These are phyloP conservation scores for Talaromyces trachyspermus DNA, from an alignment of 495 filamentous ascomycete species.

Conservation along the genomic window DNA sequence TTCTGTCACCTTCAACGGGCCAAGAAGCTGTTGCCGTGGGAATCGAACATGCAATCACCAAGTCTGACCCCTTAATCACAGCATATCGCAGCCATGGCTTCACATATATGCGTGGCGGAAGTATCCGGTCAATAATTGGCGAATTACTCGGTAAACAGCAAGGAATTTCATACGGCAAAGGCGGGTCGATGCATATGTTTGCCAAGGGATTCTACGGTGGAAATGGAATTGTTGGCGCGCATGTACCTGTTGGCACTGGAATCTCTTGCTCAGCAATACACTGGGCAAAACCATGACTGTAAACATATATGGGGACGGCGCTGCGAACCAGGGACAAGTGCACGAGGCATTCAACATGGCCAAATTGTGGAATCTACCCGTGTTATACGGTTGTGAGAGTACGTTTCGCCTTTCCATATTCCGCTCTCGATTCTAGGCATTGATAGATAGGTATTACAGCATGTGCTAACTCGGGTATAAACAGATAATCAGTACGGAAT, in stretches of 20 bases:
- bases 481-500: constrained; percentile 9
- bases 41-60: constrained; percentile 9
- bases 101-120: constrained; percentile 4
- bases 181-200: constrained; percentile 6
- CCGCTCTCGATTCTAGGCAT: too few relatives aligned
- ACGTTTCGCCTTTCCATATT: not conserved
- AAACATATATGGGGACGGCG: constrained; percentile 3
- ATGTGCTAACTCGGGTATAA: too few relatives aligned
- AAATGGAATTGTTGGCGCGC: constrained; percentile 21
- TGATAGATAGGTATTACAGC: too few relatives aligned
- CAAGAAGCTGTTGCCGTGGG: constrained; percentile 13
- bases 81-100: constrained; percentile 7
- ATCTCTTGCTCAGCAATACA: not conserved
- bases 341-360: constrained; percentile 95
- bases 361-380: constrained; percentile 8
- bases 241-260: constrained; percentile 38
- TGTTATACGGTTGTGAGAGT: constrained; percentile 6
- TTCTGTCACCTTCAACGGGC: constrained; percentile 27
- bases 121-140: not conserved
- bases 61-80: constrained; percentile 4
- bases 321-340: constrained; percentile 93
- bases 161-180: constrained; percentile 5
- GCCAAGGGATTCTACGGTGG: constrained; percentile 4
- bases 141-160: constrained; percentile 5
- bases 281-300: constrained; percentile 3